Evolutionary conservation across 2,329 filamentous ascomycete genomes (phyloP).

Genomic region (Nectriaceae sp.): DNA sequence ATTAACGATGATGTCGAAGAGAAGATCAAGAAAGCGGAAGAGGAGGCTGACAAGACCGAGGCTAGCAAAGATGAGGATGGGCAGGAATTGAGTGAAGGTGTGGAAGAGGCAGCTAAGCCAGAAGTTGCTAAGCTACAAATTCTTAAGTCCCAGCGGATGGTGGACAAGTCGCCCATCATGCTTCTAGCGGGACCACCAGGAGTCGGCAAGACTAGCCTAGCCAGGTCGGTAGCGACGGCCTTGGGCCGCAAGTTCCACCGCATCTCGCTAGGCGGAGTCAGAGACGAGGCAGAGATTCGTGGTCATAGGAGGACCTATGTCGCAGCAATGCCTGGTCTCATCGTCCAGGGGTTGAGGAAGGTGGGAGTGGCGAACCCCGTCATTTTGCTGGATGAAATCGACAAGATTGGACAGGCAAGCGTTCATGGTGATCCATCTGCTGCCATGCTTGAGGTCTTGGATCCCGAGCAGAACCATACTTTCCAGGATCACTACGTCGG

Average conservation of each 20-base stretch:
- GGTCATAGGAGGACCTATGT: conserved; percentile 96
- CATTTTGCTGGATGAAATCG: conserved; percentile 94
- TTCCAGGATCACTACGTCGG: conserved; percentile 97
- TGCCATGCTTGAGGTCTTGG: conserved; percentile 96
- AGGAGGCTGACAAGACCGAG: conserved; percentile 49
- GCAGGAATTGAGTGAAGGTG: conserved; percentile 20
- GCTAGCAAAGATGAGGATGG: conserved; percentile 21
- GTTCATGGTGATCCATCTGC: conserved; percentile 95
- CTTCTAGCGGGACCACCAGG: conserved; percentile 91
- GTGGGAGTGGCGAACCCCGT: conserved; percentile 95
- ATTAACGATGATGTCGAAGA: conserved; percentile 82
- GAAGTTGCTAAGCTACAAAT: conserved; percentile 68
- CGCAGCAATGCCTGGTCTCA: conserved; percentile 95
- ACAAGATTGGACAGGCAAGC: conserved; percentile 90
- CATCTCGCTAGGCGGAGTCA: conserved; percentile 92
- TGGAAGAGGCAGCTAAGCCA: conserved; percentile 33
- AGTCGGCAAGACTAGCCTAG: conserved; percentile 93
- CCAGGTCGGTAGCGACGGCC: conserved; percentile 88
- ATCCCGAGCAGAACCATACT: conserved; percentile 93
- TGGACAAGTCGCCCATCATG: conserved; percentile 94
- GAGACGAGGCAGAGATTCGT: conserved; percentile 95
- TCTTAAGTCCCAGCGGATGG: conserved; percentile 78
- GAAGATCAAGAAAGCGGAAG: conserved; percentile 70
- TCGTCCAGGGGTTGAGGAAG: conserved; percentile 93
- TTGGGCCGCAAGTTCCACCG: conserved; percentile 95